Conservation (phyloP, 2,329 filamentous ascomycete genomes). For the Colletotrichum sp. region DNA sequence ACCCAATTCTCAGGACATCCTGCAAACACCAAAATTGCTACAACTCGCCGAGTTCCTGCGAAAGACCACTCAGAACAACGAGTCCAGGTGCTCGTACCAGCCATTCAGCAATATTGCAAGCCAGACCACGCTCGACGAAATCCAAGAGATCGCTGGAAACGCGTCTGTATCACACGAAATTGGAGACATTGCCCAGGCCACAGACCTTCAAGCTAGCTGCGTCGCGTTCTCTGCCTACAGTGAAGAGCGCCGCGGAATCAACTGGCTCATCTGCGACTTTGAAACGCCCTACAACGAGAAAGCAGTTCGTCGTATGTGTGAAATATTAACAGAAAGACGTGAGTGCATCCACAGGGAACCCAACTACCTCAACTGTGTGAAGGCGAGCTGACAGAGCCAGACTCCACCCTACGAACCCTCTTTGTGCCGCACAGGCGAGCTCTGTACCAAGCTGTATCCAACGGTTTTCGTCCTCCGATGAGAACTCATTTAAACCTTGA, state of each 20-base stretch:
- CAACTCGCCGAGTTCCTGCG: not conserved
- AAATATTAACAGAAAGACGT: not conserved
- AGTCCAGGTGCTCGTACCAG: not conserved
- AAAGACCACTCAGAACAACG: not conserved
- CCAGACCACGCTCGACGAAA: not conserved
- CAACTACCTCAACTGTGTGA: accelerated
- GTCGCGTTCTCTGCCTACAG: not conserved
- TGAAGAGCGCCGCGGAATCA: not conserved
- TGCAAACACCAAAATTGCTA: not conserved
- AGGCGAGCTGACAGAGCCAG: not conserved
- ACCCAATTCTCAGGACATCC: not conserved
- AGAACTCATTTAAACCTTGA: not conserved
- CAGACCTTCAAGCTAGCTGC: not conserved
- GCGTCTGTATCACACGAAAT: not conserved
- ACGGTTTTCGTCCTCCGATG: constrained; percentile 30
- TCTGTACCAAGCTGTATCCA: constrained; percentile 52
- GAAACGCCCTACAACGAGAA: not conserved
- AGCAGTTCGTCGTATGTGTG: not conserved
- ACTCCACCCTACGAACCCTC: constrained; percentile 52
- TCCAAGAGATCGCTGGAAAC: not conserved
- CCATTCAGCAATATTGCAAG: not conserved
- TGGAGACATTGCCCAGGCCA: not conserved
- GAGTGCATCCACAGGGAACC: not conserved
- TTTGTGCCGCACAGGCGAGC: constrained; percentile 51
- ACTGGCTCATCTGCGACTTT: constrained; percentile 2